Evolutionary conservation across 164 flowering plant species (phyloP), one percentile per base, ranked within the genome.

Genomic region (Magnolia changhungtana): DNA sequence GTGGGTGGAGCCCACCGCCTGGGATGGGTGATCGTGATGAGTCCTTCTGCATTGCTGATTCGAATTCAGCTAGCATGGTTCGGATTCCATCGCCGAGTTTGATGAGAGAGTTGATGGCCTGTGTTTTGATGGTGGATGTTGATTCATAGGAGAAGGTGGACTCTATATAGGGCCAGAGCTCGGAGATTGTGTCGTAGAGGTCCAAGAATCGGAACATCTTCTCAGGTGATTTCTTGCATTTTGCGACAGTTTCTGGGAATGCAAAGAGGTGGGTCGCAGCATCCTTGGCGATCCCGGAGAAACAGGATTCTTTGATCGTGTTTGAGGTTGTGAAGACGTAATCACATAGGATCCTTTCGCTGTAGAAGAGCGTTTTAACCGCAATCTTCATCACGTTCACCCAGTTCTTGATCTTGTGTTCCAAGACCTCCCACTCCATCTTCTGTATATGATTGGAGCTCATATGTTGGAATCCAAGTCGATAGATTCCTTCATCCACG

Each of bases 291-390:
- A 90, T 86, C 0, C 87, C 92, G 0, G 85, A 18, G 75, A 89
- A 90, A 77, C 90, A 89, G 1, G 91, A 88, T 67, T 91, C 91
- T 45, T 84, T 78, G 66, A 90, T 81, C 49, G 84, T 67, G 5
- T 82, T 79, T 0, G 92, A 88, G n/a, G 82, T 20, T 6, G 85
- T 80, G 72, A 91, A 91, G 61, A 91, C 89, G 58, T 84, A 83
- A 68, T 91, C 90, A 78, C 90, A 88, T 74, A 91, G 90, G 67
- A 90, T 81, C 27, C 90, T 71, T 80, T 91, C 96, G 4, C 93
- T 88, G 20, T 11, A n/a, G 74, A 91, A 89, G 58, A 91, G 87
- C 0, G 87, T 90, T 27, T 72, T 84, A 31, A 87, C 76, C 19
- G 96, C 76, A 13, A 90, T 72, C 77, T 85, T 90, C 24, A 83